Evolutionary conservation across 305 asterid genomes (phyloP), one percentile per base, ranked within the genome.

Genomic region (Rubia balearica): DNA sequence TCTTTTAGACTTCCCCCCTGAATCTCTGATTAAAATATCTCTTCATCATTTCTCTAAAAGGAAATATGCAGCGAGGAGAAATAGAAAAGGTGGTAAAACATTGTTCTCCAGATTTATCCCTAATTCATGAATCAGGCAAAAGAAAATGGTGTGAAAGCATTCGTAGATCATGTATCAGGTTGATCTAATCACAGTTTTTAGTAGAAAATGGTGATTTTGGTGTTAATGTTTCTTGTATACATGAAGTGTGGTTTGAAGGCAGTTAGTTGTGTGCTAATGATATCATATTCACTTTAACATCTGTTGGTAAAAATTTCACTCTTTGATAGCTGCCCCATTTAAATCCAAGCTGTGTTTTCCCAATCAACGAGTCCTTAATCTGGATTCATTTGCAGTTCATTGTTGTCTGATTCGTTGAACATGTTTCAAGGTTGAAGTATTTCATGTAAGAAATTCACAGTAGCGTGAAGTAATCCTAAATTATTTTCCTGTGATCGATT

Each of bases 201-300:
- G 1, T 9, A 43, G 22, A 14, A 53, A 53, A n/a, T 53, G 27
- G 27, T 53, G 56, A 16, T 13, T 38, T 38, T 38, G 41, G 41
- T 38, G 41, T 5, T 38, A 6, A n/a, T 53, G 60, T 53, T 53
- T 53, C 27, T 53, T 53, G 11, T 5, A 6, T 53, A 53, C 24
- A 53, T 53, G 60, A 53, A 17, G 24, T 53, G 60, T 7, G 60
- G 60, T 53, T n/a, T 53, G 60, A 53, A 53, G 60, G 60, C 59
- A 51, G 24, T 51, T 51, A 17, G 6, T 17, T 51, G 59, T 51
- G 59, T 17, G n/a, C 59, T 48, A n/a, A n/a, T 6, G 24, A 17
- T 6, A 5, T 51, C 10, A 17, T 22, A 6, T 51, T 17, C 59
- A 51, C 6, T 51, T 17, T 21, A 17, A 38, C 41, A 38, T 38